Evolutionary conservation across 768 basidiomycete genomes (phyloP), one percentile per base, ranked within the genome.

Genomic region (Cubamyces sp.): DNA sequence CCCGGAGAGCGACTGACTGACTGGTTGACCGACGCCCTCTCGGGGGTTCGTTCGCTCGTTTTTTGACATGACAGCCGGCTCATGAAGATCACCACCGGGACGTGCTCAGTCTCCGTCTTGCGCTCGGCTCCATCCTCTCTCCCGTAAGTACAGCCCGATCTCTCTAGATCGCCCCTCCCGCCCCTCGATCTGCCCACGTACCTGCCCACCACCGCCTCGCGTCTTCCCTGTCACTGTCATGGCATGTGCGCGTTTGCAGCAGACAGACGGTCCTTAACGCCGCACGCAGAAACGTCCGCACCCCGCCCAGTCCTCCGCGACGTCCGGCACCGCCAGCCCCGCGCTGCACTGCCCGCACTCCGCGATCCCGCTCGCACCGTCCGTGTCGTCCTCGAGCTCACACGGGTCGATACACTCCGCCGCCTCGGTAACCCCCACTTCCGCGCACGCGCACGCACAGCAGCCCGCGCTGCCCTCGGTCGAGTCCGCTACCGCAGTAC

Each of bases 61-160:
- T n/a, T n/a, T n/a, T 26, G n/a, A 11, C 45, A 42, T 26, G 15
- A 18, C 55, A 63, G 51, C 56, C 67, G 43, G 69, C 66, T 18
- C 66, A 68, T 19, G 70, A 70, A 47, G 61, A 65, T 45, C 55
- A 58, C 45, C 71, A 73, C 56, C 71, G 66, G 47, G 71, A 75
- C 47, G 66, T 75, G 41, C 52, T 68, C 42, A 69, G 66, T 8
- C 74, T 87, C 25, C 77, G 82, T 40, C 79, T 85, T 26, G 85
- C 82, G 0, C 72, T 88, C 54, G 86, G 86, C 21, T 85, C 83
- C 66, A 86, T 88, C 45, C 73, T 88, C 14, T 74, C 81, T 12
- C 85, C 85, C 64, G 85, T 87, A 69, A 73, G 84, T 78, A 19
- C 54, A 8, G 25, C 43, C 42, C 25, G 30, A 21, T 43, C 25